These are phyloP conservation scores for Apiosordaria backusii DNA, from an alignment of 495 filamentous ascomycete genomes.

Conservation along the genomic window DNA sequence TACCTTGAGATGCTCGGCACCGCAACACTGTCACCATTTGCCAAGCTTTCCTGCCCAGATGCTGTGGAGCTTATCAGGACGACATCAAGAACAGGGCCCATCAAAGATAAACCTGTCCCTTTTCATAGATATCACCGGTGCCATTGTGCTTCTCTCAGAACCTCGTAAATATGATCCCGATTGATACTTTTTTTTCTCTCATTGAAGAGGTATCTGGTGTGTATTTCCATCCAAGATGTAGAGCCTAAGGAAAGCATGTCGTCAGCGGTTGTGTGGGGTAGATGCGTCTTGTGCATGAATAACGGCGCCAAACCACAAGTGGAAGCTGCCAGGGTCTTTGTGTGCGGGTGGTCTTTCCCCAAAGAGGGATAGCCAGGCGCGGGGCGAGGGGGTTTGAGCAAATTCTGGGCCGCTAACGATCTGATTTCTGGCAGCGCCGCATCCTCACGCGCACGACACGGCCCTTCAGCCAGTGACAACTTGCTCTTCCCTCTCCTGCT, in stretches of 20 bases:
- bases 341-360: slow-evolving; percentile 14
- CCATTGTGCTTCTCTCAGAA: too few species aligned
- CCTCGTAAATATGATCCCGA: too few species aligned
- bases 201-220: too few species aligned
- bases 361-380: slow-evolving; percentile 14
- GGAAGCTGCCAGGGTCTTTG: slow-evolving; percentile 11
- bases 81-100: neutral
- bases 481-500: slow-evolving; percentile 21
- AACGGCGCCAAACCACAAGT: slow-evolving; percentile 9
- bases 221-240: too few species aligned
- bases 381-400: slow-evolving; percentile 49
- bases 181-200: too few species aligned
- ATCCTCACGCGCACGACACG: neutral
- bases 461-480: slow-evolving; percentile 27
- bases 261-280: neutral
- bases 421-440: slow-evolving; percentile 5
- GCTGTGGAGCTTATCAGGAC: neutral
- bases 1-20: neutral
- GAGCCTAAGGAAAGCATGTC: neutral
- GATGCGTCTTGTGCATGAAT: neutral
- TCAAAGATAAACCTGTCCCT: neutral
- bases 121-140: too few species aligned
- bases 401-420: slow-evolving; percentile 37
- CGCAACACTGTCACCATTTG: neutral
- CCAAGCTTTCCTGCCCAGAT: neutral